These are phyloP conservation scores for Raphidocelis subcapitata DNA, from an alignment of 139 green algal genomes.

Conservation along the genomic window DNA sequence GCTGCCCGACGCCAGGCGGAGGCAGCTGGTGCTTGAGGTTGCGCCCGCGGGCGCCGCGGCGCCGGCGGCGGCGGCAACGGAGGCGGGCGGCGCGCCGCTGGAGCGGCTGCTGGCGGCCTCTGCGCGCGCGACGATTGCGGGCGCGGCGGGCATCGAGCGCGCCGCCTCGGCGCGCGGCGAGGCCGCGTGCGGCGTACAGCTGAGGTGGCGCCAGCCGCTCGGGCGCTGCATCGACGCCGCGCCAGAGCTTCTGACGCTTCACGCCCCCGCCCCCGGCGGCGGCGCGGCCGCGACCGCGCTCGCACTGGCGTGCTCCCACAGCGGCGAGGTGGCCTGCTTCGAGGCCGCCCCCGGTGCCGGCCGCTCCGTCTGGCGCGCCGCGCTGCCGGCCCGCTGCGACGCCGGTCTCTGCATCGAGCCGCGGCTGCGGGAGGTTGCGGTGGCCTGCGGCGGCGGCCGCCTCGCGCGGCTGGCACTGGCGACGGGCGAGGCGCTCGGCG, in stretches of 20 bases:
- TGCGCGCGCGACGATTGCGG: too few species aligned
- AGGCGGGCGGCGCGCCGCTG: not conserved
- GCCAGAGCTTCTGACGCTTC: constrained; percentile 6
- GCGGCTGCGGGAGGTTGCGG: constrained; percentile 12
- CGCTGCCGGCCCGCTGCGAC: constrained; percentile 25
- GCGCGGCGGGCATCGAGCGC: too few species aligned
- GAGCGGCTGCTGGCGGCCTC: not conserved
- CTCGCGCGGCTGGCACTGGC: constrained; percentile 28
- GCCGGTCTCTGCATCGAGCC: constrained; percentile 33
- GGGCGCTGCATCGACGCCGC: constrained; percentile 25
- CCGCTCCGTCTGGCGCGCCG: constrained; percentile 28
- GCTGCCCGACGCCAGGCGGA: too few species aligned
- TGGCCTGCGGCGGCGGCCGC: constrained; percentile 17
- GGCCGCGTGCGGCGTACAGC: not conserved
- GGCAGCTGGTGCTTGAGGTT: too few species aligned
- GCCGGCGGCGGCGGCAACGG: not conserved
- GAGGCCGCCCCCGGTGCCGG: constrained; percentile 18
- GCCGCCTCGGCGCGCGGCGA: not conserved
- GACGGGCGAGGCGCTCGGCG: constrained; percentile 6
- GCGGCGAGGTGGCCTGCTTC: constrained; percentile 41
- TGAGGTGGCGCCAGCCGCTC: constrained; percentile 11
- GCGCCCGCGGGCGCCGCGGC: too few species aligned
- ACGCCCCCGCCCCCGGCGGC: not conserved
- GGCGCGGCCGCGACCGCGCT: not conserved
- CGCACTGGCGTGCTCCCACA: constrained; percentile 52